A percentile compares a stretch with the other conserved stretches of the same genome.
Conservation (phyloP, 2,329 filamentous ascomycete genomes). For the Diaporthe citri region DNA sequence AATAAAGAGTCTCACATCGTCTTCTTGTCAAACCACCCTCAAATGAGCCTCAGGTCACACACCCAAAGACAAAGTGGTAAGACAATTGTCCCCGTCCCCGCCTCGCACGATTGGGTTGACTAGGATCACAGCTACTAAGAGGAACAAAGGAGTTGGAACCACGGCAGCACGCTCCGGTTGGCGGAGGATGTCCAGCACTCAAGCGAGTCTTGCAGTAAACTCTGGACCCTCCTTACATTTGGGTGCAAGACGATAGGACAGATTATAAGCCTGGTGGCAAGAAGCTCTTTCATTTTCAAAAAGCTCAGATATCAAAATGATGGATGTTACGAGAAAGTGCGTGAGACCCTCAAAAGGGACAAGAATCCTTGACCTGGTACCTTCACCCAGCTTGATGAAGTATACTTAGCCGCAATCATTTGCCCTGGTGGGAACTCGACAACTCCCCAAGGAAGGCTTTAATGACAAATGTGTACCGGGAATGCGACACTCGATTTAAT, state of each 20-base stretch:
- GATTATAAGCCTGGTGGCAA: too few species aligned
- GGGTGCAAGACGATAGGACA: neutral
- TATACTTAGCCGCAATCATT: neutral
- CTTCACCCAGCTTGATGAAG: too few species aligned
- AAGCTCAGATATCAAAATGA: too few species aligned
- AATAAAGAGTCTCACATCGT: neutral
- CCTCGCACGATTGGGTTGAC: too few species aligned
- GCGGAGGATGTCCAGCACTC: neutral
- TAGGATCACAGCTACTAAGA: neutral
- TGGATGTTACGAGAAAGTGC: too few species aligned
- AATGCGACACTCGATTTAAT: neutral
- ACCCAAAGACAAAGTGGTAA: neutral
- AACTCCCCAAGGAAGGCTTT: neutral
- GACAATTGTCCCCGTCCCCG: neutral
- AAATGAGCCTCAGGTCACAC: neutral
- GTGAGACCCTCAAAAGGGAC: too few species aligned
- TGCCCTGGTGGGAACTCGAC: neutral
- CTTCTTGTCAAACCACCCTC: neutral
- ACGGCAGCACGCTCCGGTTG: neutral
- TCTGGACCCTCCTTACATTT: neutral
- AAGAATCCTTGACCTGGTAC: too few species aligned
- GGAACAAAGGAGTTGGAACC: neutral
- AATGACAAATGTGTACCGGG: neutral
- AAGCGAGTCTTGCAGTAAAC: neutral
- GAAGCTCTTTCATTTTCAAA: too few species aligned